Base-by-base conservation (phyloP, 2,329 filamentous ascomycete genomes). In the Colletotrichum lupini region DNA sequence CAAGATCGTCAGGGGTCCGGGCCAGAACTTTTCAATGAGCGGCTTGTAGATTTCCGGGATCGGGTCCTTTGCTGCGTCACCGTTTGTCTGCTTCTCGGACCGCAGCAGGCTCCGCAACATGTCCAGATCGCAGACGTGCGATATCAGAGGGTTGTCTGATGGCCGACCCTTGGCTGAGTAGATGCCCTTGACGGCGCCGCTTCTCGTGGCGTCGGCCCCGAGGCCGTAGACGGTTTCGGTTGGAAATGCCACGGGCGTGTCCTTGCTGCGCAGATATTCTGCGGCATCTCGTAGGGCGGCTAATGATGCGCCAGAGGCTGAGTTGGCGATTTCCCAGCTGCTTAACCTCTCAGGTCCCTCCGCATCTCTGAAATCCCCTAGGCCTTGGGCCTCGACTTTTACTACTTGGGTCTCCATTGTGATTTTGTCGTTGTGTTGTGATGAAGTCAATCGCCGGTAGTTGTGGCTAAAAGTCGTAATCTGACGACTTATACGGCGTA, bases 161-260 rank as follows among this genome's bases (percentile, higher is more conserved):
- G 97, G 97, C 68, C 97, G 87, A 68, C 95, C 93, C 84, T 99
- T 99, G 65, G 94, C 95, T 26, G 90, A 88, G 82, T 97, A 99
- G 76, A 99, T 99, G n/a, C 95, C 95, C 79, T 89, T 91, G 7
- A 98, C 96, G 2, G 96, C 93, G 28, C 85, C 87, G 78, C 92
- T 95, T 77, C 95, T 90, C 30, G 95, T 98, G 12, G 97, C 97
- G 84, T 98, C 97, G 16, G 97, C 97, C n/a, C 95, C 97, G 8
- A 99, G 88, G 0, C 97, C 97, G 81, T 99, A 99, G 0, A 99
- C 97, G 0, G 97, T 99, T 84, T 99, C 97, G 0, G 97, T 99
- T 0, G 97, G 97, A 80, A 99, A 99, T 1, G 94, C 97, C 60
- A 99, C 95, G 5, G 97, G 97, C 4, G 89, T 88, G 79, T 94